Base-by-base conservation (phyloP, 2,329 filamentous ascomycete genomes). In the Didymella sp. region DNA sequence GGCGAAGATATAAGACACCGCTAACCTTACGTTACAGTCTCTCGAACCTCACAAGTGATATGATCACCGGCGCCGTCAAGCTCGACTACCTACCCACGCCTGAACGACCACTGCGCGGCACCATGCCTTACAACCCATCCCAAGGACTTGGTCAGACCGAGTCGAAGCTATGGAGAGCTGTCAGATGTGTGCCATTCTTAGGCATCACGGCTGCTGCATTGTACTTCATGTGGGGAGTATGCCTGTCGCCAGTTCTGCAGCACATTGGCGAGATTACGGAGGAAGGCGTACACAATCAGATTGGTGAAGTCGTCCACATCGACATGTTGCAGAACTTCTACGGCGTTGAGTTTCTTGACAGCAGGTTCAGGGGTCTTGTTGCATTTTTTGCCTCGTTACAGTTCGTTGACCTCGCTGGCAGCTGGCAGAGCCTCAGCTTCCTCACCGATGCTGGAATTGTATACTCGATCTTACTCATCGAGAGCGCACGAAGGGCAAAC, bases 41-140 rank as follows among this genome's bases (percentile, higher is more conserved):
- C 21, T 5, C 43, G 6, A 47, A 60, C 28, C 27, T 57, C 11
- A 52, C 40, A 13, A 49, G 55, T 51, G 55, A 59, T 17, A 55
- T 55, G 49, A 43, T 61, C 35, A 54, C 41, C 25, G 58, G 54
- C 12, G 49, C 58, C 38, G 56, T 61, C 40, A 57, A 58, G 15
- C 50, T 61, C 28, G 58, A 63, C 24, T 61, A 59, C 31, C 35
- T 57, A 3, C 48, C 54, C 8, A 48, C 33, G 35, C 61, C 56
- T 19, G 53, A 59, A 37, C 56, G 54, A 35, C 59, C 59, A 35
- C 37, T 54, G 3, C 44, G 37, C 19, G 61, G 59, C 25, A 63
- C 47, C 3, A 63, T 63, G 61, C 53, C 50, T 31, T 63, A 58
- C 45, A 61, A 61, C 27, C 53, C 59, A 7, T 58, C 61, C n/a